These are phyloP conservation scores for Phaffia rhodozyma DNA, from an alignment of 1,284 basidiomycete genomes.

Conservation along the genomic window DNA sequence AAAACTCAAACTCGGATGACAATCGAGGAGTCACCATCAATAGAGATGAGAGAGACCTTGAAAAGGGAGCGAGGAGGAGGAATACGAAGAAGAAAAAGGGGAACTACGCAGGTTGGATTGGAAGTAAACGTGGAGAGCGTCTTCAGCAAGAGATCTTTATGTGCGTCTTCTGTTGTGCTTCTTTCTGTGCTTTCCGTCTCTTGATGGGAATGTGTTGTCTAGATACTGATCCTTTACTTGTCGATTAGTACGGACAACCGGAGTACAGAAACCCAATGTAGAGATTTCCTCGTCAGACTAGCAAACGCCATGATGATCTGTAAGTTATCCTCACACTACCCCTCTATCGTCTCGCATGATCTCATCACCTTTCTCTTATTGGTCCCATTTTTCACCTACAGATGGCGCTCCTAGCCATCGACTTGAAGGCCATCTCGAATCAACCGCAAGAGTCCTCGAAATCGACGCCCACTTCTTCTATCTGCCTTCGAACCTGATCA, in stretches of 20 bases:
- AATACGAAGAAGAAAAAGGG: neutral
- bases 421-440: slow-evolving; percentile 13
- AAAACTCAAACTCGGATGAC: neutral
- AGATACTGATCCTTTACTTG: neutral
- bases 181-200: neutral
- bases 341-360: neutral
- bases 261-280: neutral
- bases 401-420: slow-evolving; percentile 15
- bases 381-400: neutral
- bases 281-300: slow-evolving; percentile 17
- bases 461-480: slow-evolving; percentile 19
- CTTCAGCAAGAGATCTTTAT: slow-evolving; percentile 17
- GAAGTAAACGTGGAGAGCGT: slow-evolving; percentile 15
- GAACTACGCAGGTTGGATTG: slow-evolving; percentile 13
- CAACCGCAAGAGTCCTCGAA: slow-evolving; percentile 13
- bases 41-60: neutral
- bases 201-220: too few relatives aligned
- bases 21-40: neutral
- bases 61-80: slow-evolving; percentile 1
- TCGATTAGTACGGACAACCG: slow-evolving; percentile 2
- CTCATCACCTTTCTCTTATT: neutral
- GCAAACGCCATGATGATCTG: slow-evolving; percentile 15
- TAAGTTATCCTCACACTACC: neutral
- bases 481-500: slow-evolving; percentile 1
- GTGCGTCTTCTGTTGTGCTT: neutral